phyloP scores from a whole-genome alignment of 306 rosid species.

The Urtica urens region DNA sequence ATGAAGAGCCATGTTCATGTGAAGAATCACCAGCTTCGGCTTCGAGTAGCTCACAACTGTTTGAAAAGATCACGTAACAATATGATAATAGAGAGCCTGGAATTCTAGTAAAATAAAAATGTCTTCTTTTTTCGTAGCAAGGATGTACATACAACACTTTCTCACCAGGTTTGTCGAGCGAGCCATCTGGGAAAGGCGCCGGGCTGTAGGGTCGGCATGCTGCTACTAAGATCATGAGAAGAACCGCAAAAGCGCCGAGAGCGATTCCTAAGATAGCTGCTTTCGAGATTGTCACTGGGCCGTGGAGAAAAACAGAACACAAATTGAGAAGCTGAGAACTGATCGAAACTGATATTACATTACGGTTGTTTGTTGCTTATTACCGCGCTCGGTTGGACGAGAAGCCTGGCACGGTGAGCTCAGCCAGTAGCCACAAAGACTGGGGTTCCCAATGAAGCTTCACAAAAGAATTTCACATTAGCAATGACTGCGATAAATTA shows the following conservation, averaged over 20 bases:
- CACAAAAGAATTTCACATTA: constrained; percentile 14
- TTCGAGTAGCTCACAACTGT: constrained; percentile 53
- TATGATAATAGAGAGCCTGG: neutral
- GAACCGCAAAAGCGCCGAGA: constrained; percentile 87
- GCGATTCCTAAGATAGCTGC: constrained; percentile 91
- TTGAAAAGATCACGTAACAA: constrained; percentile 13
- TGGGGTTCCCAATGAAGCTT: constrained; percentile 86
- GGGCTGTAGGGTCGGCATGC: constrained; percentile 76
- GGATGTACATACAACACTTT: neutral
- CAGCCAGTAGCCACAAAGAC: constrained; percentile 79
- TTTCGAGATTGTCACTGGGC: constrained; percentile 72
- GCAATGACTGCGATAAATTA: neutral
- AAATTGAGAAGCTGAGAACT: neutral
- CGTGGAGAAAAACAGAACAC: constrained; percentile 11
- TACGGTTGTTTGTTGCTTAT: neutral
- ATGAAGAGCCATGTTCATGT: constrained; percentile 96
- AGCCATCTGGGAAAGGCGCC: constrained; percentile 59
- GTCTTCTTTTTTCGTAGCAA: neutral
- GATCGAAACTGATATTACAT: no score
- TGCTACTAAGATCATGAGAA: constrained; percentile 78
- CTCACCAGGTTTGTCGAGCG: constrained; percentile 84
- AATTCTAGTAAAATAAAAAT: no score
- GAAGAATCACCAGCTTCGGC: constrained; percentile 79
- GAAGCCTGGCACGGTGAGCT: constrained; percentile 48
- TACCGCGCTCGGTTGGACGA: constrained; percentile 65